Base-by-base conservation (phyloP, 441 rosid genomes). In the Pelargonium citronellum region DNA sequence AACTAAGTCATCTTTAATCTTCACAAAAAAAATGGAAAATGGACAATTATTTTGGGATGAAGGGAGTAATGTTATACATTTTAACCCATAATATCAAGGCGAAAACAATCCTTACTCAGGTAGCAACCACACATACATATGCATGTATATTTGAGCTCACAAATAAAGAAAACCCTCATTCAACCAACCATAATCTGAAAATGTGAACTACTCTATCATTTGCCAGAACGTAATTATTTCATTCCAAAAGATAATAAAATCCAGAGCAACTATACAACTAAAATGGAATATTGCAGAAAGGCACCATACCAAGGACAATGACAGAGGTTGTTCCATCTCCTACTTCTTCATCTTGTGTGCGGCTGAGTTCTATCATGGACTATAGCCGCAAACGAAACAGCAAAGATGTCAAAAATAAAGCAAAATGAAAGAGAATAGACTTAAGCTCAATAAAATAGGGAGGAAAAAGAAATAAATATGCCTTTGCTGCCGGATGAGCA, bases 281-380 rank as follows among this genome's bases (percentile, higher is more conserved):
- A 47, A 11, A 47, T 47, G n/a, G 13, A 3, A 47, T 47, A 13
- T 4, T 47, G 15, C 13, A 13, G 15, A 47, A 47, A 47, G 13
- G 15, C 19, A 17, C 7, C 79, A 67, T 89, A 93, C 98, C 96
- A 71, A 93, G 90, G 73, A 91, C 93, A 77, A 91, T 93, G 69
- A 91, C 97, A 27, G 98, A 91, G 61, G 98, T 93, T 46, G 98
- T 93, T 78, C 98, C 98, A 77, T 93, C 98, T 73, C 98, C 98
- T 0, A 93, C 98, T 84, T 93, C 97, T 87, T 89, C 98, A 72
- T 93, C 98, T 81, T 91, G 98, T 3, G 97, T 87, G 5, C 97
- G 95, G 73, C 97, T 93, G 74, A 93, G 74, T 75, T 93, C 96
- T 79, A 91, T 91, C 98, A 91, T 91, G 1, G 98, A 93, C 96